Percentiles rank a stretch among this genome's conserved stretches.
phyloP scores from a whole-genome alignment of 2,329 filamentous ascomycete genomes.

The Hymenoscyphus albidus region DNA sequence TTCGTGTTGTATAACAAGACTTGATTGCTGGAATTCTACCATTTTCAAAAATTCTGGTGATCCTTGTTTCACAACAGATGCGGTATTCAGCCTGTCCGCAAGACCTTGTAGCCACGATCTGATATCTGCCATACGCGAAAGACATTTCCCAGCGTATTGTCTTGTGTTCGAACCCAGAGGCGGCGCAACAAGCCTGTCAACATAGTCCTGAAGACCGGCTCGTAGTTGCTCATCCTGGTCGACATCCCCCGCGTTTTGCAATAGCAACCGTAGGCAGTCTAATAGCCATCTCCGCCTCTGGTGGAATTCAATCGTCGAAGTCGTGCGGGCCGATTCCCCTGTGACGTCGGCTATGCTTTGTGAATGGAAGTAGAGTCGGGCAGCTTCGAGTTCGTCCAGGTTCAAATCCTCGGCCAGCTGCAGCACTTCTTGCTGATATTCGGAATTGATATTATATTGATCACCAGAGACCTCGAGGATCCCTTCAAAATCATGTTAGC shows the following conservation, averaged over 20 bases:
- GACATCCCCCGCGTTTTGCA: slow-evolving; percentile 50
- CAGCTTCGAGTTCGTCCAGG: slow-evolving; percentile 83
- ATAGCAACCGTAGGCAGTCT: slow-evolving; percentile 75
- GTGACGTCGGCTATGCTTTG: slow-evolving; percentile 64
- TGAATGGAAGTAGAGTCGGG: slow-evolving; percentile 69
- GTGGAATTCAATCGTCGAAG: slow-evolving; percentile 83
- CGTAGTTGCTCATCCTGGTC: slow-evolving; percentile 42
- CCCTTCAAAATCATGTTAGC: slow-evolving; percentile 47
- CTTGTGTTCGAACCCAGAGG: slow-evolving; percentile 38
- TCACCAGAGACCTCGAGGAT: slow-evolving; percentile 69
- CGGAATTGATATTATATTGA: slow-evolving; percentile 77
- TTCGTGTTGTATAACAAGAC: slow-evolving; percentile 86
- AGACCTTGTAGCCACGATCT: slow-evolving; percentile 73
- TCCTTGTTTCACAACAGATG: slow-evolving; percentile 68
- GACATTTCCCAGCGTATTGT: slow-evolving; percentile 66
- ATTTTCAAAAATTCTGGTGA: slow-evolving; percentile 67
- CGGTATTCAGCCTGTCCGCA: slow-evolving; percentile 70
- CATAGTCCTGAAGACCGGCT: slow-evolving; percentile 51
- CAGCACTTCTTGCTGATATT: slow-evolving; percentile 79
- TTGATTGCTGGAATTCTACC: slow-evolving; percentile 74
- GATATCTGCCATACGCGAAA: slow-evolving; percentile 71
- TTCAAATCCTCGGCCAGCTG: slow-evolving; percentile 84
- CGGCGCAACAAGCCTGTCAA: slow-evolving; percentile 48
- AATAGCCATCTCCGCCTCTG: slow-evolving; percentile 78
- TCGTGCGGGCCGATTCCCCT: slow-evolving; percentile 70